Percentiles rank a stretch among this genome's conserved stretches.
These are phyloP conservation scores for Viola odorata DNA, from an alignment of 345 rosid species.

Conservation along the genomic window DNA sequence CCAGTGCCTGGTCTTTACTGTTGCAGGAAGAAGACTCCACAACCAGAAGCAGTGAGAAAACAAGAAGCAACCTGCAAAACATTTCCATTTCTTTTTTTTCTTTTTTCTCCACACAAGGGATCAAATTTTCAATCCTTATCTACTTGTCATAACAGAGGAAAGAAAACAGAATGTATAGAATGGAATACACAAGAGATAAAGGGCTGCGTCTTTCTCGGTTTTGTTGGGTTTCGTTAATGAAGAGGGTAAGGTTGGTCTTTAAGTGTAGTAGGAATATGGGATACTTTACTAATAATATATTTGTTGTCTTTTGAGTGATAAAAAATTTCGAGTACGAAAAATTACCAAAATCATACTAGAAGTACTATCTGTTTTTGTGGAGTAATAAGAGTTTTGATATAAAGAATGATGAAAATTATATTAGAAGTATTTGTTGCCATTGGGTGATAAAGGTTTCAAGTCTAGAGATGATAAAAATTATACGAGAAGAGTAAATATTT, in stretches of 20 bases:
- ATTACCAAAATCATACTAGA: too few relatives aligned
- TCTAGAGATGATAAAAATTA: too few relatives aligned
- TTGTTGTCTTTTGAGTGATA: too few relatives aligned
- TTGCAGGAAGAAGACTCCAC: slow-evolving; percentile 48
- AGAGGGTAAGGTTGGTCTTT: not conserved
- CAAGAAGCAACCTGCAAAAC: slow-evolving; percentile 24
- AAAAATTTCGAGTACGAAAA: too few relatives aligned
- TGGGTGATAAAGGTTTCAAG: too few relatives aligned
- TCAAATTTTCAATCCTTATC: not conserved
- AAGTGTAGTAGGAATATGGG: slow-evolving; percentile 13
- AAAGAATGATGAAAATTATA: too few relatives aligned
- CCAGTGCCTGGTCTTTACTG: slow-evolving; percentile 35
- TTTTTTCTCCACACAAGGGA: slow-evolving; percentile 3
- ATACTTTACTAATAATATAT: too few relatives aligned
- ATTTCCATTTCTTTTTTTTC: slow-evolving; percentile 20
- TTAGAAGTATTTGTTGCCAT: too few relatives aligned
- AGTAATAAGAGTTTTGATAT: too few relatives aligned
- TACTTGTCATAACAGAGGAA: slow-evolving; percentile 20
- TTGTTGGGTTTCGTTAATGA: not conserved
- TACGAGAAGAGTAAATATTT: too few relatives aligned
- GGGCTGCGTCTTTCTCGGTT: not conserved
- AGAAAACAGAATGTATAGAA: not conserved
- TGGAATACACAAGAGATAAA: not conserved
- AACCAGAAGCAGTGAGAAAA: slow-evolving; percentile 37
- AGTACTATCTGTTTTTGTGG: too few relatives aligned